Conservation (phyloP, 495 filamentous ascomycete species). For the Neurospora sublineolata region DNA sequence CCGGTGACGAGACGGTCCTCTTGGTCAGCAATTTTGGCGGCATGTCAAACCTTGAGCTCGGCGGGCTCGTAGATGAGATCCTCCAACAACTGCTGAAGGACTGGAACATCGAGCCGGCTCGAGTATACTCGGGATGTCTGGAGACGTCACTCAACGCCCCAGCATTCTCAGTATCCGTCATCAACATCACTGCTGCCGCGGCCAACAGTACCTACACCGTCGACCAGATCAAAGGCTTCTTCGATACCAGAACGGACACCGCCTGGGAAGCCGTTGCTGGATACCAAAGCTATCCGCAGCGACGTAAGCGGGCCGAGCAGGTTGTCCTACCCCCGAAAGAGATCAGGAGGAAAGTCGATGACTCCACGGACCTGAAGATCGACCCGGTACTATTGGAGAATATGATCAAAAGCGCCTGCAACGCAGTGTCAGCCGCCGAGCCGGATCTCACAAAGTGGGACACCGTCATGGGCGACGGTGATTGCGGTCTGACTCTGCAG, state of each 20-base stretch:
- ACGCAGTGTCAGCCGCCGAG: slow-evolving; percentile 40
- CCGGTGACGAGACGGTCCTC: slow-evolving; percentile 42
- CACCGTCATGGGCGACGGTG: slow-evolving; percentile 54
- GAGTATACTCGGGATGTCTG: slow-evolving; percentile 35
- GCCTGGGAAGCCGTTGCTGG: slow-evolving; percentile 37
- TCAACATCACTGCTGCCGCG: slow-evolving; percentile 41
- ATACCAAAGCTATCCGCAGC: slow-evolving; percentile 15
- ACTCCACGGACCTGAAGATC: slow-evolving; percentile 29
- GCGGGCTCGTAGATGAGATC: slow-evolving; percentile 42
- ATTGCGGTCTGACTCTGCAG: slow-evolving; percentile 51
- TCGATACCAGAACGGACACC: slow-evolving; percentile 44
- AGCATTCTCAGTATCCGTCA: slow-evolving; percentile 48
- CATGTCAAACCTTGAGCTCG: slow-evolving; percentile 49
- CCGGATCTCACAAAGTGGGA: slow-evolving; percentile 51
- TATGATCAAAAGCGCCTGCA: slow-evolving; percentile 41
- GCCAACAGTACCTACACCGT: slow-evolving; percentile 29
- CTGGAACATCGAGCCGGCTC: slow-evolving; percentile 32
- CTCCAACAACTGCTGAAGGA: slow-evolving; percentile 34
- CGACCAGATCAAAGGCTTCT: slow-evolving; percentile 40
- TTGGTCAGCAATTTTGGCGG: slow-evolving; percentile 55
- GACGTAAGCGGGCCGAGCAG: slow-evolving; percentile 29
- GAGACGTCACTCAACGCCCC: slow-evolving; percentile 54
- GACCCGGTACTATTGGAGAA: slow-evolving; percentile 34
- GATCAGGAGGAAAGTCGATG: slow-evolving; percentile 20
- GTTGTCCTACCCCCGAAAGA: slow-evolving; percentile 28